Percentiles rank a stretch among this genome's conserved stretches.
Conservation (phyloP, 148 eudicot genomes). For the Silene latifolia region DNA sequence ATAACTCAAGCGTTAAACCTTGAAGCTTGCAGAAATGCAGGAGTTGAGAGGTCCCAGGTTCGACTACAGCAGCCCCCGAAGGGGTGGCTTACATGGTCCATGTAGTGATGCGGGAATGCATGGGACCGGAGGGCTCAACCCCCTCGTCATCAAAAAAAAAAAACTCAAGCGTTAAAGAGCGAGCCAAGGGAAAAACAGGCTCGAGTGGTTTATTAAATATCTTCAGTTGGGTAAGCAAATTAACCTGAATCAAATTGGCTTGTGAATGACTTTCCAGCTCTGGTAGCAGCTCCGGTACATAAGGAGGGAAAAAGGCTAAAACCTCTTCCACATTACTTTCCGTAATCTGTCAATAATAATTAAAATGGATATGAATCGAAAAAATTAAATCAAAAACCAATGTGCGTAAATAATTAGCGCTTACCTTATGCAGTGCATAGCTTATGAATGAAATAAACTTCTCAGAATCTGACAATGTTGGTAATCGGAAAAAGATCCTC, state of each 20-base stretch:
- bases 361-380: too few species aligned
- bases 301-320: not conserved
- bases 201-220: not conserved
- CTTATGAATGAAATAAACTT: not conserved
- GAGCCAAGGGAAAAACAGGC: too few species aligned
- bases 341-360: not conserved
- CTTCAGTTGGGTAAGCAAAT: not conserved
- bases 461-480: not conserved
- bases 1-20: not conserved
- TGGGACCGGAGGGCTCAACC: too few species aligned
- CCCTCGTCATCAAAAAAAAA: too few species aligned
- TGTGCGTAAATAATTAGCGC: too few species aligned
- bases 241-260: not conserved
- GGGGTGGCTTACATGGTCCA: too few species aligned
- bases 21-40: too few species aligned
- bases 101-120: too few species aligned
- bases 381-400: not conserved
- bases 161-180: not conserved
- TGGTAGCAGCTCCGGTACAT: not conserved
- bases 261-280: not conserved
- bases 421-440: not conserved
- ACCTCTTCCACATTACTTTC: not conserved
- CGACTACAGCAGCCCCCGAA: too few species aligned
- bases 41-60: too few species aligned
- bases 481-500: not conserved